Evolutionary conservation across 257 asterid genomes (phyloP).

Genomic region (Scutellaria minor): DNA sequence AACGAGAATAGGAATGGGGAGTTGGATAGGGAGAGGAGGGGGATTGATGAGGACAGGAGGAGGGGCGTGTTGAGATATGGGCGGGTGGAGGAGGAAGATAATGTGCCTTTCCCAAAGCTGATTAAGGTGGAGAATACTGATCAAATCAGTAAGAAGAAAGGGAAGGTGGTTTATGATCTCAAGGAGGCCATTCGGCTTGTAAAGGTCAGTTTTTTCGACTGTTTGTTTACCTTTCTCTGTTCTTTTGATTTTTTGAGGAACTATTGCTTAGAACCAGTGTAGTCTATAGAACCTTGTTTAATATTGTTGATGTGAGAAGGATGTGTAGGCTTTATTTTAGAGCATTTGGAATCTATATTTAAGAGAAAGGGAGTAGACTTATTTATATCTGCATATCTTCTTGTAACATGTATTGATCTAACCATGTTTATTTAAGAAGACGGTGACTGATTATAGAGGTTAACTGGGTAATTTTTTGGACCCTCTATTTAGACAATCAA

Average conservation of each 20-base stretch:
- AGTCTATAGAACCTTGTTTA: not conserved
- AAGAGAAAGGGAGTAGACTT: not conserved
- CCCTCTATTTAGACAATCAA: constrained; percentile 1
- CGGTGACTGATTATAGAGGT: not conserved
- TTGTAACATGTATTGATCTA: constrained; percentile 19
- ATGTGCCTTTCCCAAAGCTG: constrained; percentile 71
- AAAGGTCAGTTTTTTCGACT: constrained; percentile 64
- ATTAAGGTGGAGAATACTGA: constrained; percentile 55
- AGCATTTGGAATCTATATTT: not conserved
- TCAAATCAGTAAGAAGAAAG: constrained; percentile 53
- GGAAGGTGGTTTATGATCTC: constrained; percentile 72
- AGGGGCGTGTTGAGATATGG: constrained; percentile 46
- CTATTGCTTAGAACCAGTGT: not conserved
- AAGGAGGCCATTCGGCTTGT: constrained; percentile 83
- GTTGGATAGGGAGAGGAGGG: constrained; percentile 66
- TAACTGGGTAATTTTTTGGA: constrained; percentile 6
- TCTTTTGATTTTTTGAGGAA: constrained; percentile 9
- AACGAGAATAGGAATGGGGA: constrained; percentile 47
- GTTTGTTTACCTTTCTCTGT: not conserved
- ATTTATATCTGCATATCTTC: not conserved
- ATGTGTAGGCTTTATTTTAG: not conserved
- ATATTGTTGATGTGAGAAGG: not conserved
- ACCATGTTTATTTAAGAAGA: not conserved
- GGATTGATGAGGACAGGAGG: constrained; percentile 54
- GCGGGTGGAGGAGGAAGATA: constrained; percentile 50